Evolutionary conservation across 495 filamentous ascomycete species (phyloP), one percentile per base, ranked within the genome.

Genomic region (Podospora australis): DNA sequence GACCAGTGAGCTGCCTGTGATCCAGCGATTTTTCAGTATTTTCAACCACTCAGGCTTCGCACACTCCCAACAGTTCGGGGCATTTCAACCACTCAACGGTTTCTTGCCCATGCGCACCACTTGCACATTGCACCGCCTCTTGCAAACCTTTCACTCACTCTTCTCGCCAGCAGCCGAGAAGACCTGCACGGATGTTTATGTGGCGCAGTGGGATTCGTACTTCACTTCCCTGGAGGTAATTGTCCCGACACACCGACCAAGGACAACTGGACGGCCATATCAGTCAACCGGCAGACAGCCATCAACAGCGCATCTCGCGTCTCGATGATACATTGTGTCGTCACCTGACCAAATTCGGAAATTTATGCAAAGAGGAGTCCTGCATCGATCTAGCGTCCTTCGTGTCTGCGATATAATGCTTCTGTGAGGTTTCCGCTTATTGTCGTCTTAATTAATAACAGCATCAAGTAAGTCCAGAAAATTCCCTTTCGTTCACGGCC

Each of bases 221-320:
- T n/a, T n/a, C n/a, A n/a, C n/a, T n/a, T n/a, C n/a, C n/a, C n/a
- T 36, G 4, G n/a, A 36, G n/a, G 32, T 17, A 16, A n/a, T 36
- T 14, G 11, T 34, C 30, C 16, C 32, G 19, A 36, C 32, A 36
- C 14, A 45, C 26, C 44, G 32, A 39, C 39, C 40, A 45, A 40
- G 16, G 10, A 9, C 6, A 14, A 19, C 24, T 21, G 28, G 14
- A 21, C 16, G 5, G 30, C 21, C 32, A 13, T 14, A 19, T 17
- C 19, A 17, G 28, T 22, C 41, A 43, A 36, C 22, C 46, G 44
- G 38, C 47, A 34, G 36, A 49, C 55, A n/a, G n/a, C n/a, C n/a
- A n/a, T n/a, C n/a, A n/a, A 55, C 56, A 59, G 51, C 49, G 39
- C 52, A 63, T 58, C 57, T 52, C 53, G 58, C 51, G 49, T 59